A percentile compares a stretch with the other conserved stretches of the same genome.
Evolutionary conservation across 768 basidiomycete species (phyloP).

Genomic region (Podaxis carcinomalis): DNA sequence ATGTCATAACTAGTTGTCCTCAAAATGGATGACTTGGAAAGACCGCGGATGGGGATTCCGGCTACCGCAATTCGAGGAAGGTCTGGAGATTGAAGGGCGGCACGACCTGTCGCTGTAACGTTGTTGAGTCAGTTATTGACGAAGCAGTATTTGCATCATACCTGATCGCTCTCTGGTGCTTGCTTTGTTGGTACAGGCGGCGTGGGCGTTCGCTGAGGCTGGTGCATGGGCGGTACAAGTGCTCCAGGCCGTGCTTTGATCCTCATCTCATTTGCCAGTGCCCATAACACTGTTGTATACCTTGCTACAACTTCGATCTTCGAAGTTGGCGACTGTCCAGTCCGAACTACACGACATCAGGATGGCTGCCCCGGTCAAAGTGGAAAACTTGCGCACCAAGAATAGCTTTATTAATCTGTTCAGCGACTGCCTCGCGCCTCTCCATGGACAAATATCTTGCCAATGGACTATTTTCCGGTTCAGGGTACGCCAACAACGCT

Average conservation of each 20-base stretch:
- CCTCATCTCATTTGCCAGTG: slow-evolving; percentile 44
- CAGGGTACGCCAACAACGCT: slow-evolving; percentile 77
- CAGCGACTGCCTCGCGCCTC: slow-evolving; percentile 77
- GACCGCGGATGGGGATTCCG: background rate
- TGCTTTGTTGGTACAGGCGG: slow-evolving; percentile 15
- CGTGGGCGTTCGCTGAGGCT: slow-evolving; percentile 1
- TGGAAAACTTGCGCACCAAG: slow-evolving; percentile 52
- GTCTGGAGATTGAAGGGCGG: slow-evolving; percentile 52
- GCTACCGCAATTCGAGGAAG: slow-evolving; percentile 40
- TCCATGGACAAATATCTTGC: slow-evolving; percentile 71
- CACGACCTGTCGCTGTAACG: slow-evolving; percentile 28
- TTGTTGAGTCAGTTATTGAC: background rate
- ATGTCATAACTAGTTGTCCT: background rate
- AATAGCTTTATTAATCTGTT: slow-evolving; percentile 85
- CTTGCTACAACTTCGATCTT: slow-evolving; percentile 61
- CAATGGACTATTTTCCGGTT: slow-evolving; percentile 75
- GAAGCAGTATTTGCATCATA: background rate
- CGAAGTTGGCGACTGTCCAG: slow-evolving; percentile 49
- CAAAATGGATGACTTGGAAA: no score
- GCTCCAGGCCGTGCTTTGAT: slow-evolving; percentile 47
- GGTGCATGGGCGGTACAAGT: slow-evolving; percentile 34
- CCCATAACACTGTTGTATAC: slow-evolving; percentile 62
- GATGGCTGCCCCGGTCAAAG: background rate
- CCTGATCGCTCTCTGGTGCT: slow-evolving; percentile 4
- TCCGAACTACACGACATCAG: slow-evolving; percentile 37